A percentile compares a stretch with the other conserved stretches of the same genome.
Conservation (phyloP, 1,284 basidiomycete genomes). For the Porogramme epimiltina region DNA sequence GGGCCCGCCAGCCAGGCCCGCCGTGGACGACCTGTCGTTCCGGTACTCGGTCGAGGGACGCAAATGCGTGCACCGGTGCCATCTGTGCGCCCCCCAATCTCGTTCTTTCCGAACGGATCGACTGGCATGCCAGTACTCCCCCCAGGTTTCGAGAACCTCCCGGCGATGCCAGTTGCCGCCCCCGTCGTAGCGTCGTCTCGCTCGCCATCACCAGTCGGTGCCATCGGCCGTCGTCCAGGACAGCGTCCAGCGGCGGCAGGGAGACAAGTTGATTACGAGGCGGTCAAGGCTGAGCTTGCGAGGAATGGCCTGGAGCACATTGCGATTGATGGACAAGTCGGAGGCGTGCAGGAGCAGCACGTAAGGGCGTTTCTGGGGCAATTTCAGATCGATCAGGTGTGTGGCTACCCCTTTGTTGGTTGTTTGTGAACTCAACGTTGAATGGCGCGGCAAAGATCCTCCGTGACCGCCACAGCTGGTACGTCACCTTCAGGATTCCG, state of each 20-base stretch:
- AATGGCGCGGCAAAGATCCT: conserved; percentile 47
- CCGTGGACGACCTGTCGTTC: background rate
- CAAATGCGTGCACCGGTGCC: conserved; percentile 7
- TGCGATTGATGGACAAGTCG: conserved; percentile 52
- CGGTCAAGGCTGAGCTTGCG: conserved; percentile 55
- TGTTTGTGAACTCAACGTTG: background rate
- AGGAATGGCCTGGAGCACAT: conserved; percentile 68
- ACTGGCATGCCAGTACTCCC: conserved; percentile 16
- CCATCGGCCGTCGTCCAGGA: background rate
- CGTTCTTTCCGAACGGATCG: conserved; percentile 22
- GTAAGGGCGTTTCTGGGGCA: conserved; percentile 60
- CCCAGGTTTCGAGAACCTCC: conserved; percentile 15
- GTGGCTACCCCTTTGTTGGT: conserved; percentile 23
- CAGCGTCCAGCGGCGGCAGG: conserved; percentile 35
- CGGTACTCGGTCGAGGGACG: background rate
- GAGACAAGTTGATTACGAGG: conserved; percentile 43
- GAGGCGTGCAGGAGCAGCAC: conserved; percentile 63
- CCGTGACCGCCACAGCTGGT: conserved; percentile 67
- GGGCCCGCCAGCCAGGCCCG: conserved; percentile 2
- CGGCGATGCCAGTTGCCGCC: conserved; percentile 14
- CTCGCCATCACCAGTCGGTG: conserved; percentile 46
- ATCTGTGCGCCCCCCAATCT: conserved; percentile 22
- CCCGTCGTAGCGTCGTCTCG: conserved; percentile 35
- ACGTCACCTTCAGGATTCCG: conserved; percentile 64
- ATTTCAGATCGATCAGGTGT: conserved; percentile 68